Evolutionary conservation across 2,329 filamentous ascomycete species (phyloP).

Genomic region (Alternaria ethzedia): DNA sequence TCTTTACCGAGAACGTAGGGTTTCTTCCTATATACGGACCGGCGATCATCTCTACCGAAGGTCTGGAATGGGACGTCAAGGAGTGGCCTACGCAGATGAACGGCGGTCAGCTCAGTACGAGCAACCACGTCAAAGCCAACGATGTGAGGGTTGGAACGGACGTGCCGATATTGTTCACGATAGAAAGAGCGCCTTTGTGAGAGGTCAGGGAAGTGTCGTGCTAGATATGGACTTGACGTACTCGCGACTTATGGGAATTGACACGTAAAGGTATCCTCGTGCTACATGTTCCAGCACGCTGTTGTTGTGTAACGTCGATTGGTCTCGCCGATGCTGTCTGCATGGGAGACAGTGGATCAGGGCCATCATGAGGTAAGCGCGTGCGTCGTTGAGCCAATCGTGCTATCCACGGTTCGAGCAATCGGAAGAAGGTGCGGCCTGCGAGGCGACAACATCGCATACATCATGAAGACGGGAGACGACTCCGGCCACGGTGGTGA

Average conservation of each 20-base stretch:
- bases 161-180: constrained; percentile 56
- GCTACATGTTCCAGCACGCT: not conserved
- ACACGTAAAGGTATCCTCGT: not conserved
- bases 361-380: not conserved
- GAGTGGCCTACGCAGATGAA: constrained; percentile 71
- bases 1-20: constrained; percentile 81
- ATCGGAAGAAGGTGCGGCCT: not conserved
- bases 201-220: not conserved
- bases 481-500: not conserved
- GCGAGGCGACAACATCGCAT: not conserved
- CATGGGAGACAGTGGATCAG: not conserved
- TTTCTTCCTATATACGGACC: constrained; percentile 84
- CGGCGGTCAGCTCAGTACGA: constrained; percentile 57
- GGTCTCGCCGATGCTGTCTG: not conserved
- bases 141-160: constrained; percentile 50
- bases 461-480: not conserved
- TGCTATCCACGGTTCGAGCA: not conserved
- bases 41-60: constrained; percentile 77
- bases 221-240: not conserved
- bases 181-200: constrained; percentile 43
- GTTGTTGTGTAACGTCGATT: not conserved
- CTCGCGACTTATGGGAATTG: not conserved
- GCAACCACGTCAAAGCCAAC: constrained; percentile 55
- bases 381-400: not conserved
- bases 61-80: constrained; percentile 88